Percentiles rank a stretch among this genome's conserved stretches.
These are phyloP conservation scores for Beta corolliflora DNA, from an alignment of 179 eudicot species.

Conservation along the genomic window DNA sequence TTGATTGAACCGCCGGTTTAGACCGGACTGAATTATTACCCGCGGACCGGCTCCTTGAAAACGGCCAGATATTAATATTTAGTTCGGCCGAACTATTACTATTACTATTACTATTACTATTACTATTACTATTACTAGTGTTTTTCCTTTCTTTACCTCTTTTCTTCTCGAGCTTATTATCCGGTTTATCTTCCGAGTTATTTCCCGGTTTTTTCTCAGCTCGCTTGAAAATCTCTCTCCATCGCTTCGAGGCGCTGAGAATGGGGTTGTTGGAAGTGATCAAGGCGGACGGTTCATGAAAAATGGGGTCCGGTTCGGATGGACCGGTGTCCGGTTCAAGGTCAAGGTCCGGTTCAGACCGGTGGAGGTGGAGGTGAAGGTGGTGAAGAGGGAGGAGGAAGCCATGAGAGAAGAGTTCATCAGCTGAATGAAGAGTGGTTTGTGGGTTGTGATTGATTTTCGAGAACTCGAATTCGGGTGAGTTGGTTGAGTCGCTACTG, in stretches of 20 bases:
- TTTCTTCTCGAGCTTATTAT: conserved; percentile 33
- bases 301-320: not conserved
- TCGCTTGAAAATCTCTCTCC: conserved; percentile 72
- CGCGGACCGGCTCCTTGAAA: conserved; percentile 83
- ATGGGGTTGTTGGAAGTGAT: conserved; percentile 23
- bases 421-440: conserved; percentile 75
- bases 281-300: conserved; percentile 9
- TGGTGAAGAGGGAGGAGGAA: conserved; percentile 76
- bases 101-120: conserved; percentile 8
- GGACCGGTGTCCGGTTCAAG: conserved; percentile 22
- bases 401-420: conserved; percentile 79
- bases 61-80: conserved; percentile 91
- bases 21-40: conserved; percentile 66
- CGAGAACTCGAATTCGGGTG: conserved; percentile 40
- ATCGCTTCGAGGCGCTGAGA: conserved; percentile 59
- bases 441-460: not conserved
- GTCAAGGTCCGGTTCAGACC: not conserved
- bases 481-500: conserved; percentile 9
- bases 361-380: conserved; percentile 27
- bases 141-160: conserved; percentile 34
- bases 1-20: conserved; percentile 28
- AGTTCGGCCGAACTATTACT: conserved; percentile 52
- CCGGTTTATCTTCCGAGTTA: not conserved
- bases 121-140: conserved; percentile 27
- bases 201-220: conserved; percentile 26